Percentiles rank a stretch among this genome's conserved stretches.
phyloP scores from a whole-genome alignment of 371 early-diverging fungal species.

The Mucor sp. region DNA sequence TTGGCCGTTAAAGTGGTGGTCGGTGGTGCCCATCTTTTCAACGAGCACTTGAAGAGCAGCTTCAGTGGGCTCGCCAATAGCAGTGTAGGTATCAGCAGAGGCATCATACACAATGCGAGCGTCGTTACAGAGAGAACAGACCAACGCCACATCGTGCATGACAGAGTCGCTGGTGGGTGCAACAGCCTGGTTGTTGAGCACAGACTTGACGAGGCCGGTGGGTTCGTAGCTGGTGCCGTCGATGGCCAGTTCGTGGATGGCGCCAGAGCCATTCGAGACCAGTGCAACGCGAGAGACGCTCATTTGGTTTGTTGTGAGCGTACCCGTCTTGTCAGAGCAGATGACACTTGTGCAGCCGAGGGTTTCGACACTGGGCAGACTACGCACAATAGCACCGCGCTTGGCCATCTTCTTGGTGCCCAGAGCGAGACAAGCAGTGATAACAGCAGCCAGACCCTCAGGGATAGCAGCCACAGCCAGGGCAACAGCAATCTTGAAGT shows the following conservation, averaged over 20 bases:
- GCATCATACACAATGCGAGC: constrained; percentile 80
- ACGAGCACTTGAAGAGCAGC: constrained; percentile 94
- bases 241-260: constrained; percentile 68
- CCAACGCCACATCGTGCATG: constrained; percentile 69
- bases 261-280: constrained; percentile 29
- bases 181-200: background rate
- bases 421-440: constrained; percentile 95
- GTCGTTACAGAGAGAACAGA: constrained; percentile 94
- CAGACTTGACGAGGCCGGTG: constrained; percentile 60
- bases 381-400: constrained; percentile 95
- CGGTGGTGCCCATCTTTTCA: constrained; percentile 88
- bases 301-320: constrained; percentile 98
- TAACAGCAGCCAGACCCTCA: constrained; percentile 97
- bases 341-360: constrained; percentile 96
- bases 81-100: constrained; percentile 56
- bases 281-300: constrained; percentile 69
- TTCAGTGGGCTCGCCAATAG: constrained; percentile 98
- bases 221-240: constrained; percentile 90
- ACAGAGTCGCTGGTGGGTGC: constrained; percentile 2
- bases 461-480: constrained; percentile 99
- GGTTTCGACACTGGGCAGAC: constrained; percentile 93
- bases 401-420: constrained; percentile 97
- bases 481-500: constrained; percentile 98
- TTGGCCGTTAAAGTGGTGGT: constrained; percentile 62
- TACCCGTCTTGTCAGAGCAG: constrained; percentile 99